Conservation (phyloP, 805 yeast species). For the Wickerhamiella brachini region DNA sequence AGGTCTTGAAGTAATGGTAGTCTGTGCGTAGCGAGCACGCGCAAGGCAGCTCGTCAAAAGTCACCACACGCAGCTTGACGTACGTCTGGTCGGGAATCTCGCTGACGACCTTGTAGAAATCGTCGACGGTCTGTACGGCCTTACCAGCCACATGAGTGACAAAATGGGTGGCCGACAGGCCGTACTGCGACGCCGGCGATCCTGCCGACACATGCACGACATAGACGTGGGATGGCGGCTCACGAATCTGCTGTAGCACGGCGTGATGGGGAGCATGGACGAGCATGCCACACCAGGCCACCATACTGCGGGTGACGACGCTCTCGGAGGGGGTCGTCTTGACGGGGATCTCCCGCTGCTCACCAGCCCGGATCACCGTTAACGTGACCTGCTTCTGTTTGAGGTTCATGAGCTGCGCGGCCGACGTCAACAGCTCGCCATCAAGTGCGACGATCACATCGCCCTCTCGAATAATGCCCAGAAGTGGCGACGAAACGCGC, state of each 20-base stretch:
- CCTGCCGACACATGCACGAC: slow-evolving; percentile 63
- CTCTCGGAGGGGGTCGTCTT: slow-evolving; percentile 49
- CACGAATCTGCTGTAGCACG: slow-evolving; percentile 68
- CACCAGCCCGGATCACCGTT: slow-evolving; percentile 57
- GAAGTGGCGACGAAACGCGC: slow-evolving; percentile 41
- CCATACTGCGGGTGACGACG: slow-evolving; percentile 49
- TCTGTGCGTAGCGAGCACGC: slow-evolving; percentile 79
- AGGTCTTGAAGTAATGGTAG: slow-evolving; percentile 56
- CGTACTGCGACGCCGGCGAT: slow-evolving; percentile 77
- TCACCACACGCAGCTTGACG: slow-evolving; percentile 64
- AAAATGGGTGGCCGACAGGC: slow-evolving; percentile 64
- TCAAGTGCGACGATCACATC: slow-evolving; percentile 66
- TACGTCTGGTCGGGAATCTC: slow-evolving; percentile 66
- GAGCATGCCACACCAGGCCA: slow-evolving; percentile 73
- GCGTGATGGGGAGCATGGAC: slow-evolving; percentile 88
- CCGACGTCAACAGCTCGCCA: slow-evolving; percentile 47
- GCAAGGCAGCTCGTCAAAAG: slow-evolving; percentile 75
- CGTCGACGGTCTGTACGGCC: slow-evolving; percentile 54
- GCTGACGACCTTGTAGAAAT: slow-evolving; percentile 53
- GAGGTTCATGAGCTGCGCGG: slow-evolving; percentile 44
- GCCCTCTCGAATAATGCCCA: slow-evolving; percentile 33
- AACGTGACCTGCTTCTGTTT: slow-evolving; percentile 35
- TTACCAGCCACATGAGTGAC: slow-evolving; percentile 78
- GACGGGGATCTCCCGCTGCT: slow-evolving; percentile 45
- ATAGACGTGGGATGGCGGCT: slow-evolving; percentile 73